Evolutionary conservation across 768 basidiomycete species (phyloP), one percentile per base, ranked within the genome.

Genomic region (Pisolithus tinctorius): DNA sequence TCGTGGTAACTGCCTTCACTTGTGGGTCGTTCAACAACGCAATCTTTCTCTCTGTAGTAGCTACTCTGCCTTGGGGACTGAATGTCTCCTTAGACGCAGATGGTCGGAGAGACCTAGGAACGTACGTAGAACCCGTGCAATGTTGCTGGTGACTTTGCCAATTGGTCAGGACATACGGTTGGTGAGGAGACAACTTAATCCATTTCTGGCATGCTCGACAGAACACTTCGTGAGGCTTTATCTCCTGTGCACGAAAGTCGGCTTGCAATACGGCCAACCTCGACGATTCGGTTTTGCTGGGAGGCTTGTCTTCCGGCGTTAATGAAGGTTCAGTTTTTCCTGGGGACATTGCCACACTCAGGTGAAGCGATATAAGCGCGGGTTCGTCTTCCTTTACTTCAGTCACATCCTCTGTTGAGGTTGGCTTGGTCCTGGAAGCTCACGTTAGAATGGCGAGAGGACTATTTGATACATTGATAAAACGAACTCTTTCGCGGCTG

Each of bases 161-260:
- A 54, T 81, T 78, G 34, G 52, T 39, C 41, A 75, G 52, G 27
- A 61, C 58, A 62, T 84, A 88, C 1, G 66, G 58, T 6, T 60
- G 58, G 1, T 8, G 31, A 14, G 62, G 58, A 26, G 76, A 70
- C 26, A 87, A 69, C 45, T 68, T 73, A 51, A 88, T 72, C 84
- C 84, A 86, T 53, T 74, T 80, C 49, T 78, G 67, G 61, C 87
- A 89, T 36, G 70, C 71, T 55, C 74, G 75, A 62, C 87, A 89
- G 46, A 77, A 67, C 16, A 79, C 79, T 49, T 74, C 71, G 47
- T 78, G 67, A 4, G 76, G 70, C 56, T 79, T 71, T 16, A 81
- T 69, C 47, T 73, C 74, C 45, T 76, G 76, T 4, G 71, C 70
- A 47, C 72, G 71, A 11, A 77, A 72, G 62, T 88, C 85, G 3